Base-by-base conservation (phyloP, 805 yeast species). In the Citeromyces nyonsensis region DNA sequence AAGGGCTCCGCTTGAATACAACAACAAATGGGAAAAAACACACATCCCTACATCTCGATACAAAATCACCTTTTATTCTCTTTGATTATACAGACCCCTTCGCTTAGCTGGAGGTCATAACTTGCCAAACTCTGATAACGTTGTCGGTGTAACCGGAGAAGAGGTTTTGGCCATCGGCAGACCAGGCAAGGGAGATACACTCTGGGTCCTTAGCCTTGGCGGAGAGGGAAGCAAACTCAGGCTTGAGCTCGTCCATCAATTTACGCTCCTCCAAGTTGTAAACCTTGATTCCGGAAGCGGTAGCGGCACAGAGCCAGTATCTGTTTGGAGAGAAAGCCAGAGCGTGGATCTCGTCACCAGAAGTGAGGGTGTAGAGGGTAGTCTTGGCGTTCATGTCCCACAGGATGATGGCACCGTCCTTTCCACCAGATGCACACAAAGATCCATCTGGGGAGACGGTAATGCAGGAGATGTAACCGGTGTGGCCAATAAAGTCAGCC, bases 221-320 rank as follows among this genome's bases (percentile, higher is more conserved):
- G 54, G 83, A 79, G 44, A 69, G 62, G 56, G 78, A 71, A 56
- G 91, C 82, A 59, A 84, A 83, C 71, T 91, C 97, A 61, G 97
- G 96, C 70, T 82, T 86, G 68, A 91, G 81, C 73, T 86, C 95
- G 59, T 86, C 97, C 66, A 85, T 81, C 62, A 86, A 72, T 53
- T 69, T 69, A 69, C 93, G 79, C 69, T 81, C 86, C 71, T 85
- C 91, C 64, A 91, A 78, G 79, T 86, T 83, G 83, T 76, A 91
- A 75, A 91, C 78, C 82, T 86, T 88, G 74, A 91, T 84, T 58
- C 95, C 91, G 49, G 95, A 69, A 47, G 95, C 69, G 54, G 99
- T 91, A 59, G 98, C 97, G 69, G 97, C 98, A 62, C 94, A 88
- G 65, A 91, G 81, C 98, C 98, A 91, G 93, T 83, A 91, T 80